Evolutionary conservation across 2,329 filamentous ascomycete species (phyloP).

Genomic region (Aureobasidium melanogenum): DNA sequence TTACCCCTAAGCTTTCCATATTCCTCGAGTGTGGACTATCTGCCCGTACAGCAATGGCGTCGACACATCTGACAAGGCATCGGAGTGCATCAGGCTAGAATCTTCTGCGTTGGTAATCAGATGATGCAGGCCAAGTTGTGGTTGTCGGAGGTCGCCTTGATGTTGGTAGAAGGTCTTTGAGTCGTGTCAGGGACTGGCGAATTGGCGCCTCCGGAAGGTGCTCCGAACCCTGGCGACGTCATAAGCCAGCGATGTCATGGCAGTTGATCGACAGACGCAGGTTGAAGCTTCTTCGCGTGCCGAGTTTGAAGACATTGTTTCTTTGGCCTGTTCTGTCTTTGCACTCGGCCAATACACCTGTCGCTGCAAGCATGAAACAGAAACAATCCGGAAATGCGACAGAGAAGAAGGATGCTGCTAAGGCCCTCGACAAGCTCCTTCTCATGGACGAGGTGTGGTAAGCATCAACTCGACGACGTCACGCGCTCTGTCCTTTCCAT

Average conservation of each 20-base stretch:
- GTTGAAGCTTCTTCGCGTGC: not conserved
- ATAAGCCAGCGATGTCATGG: not conserved
- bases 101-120: not conserved
- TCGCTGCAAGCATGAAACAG: not conserved
- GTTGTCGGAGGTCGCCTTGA: not conserved
- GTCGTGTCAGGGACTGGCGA: not conserved
- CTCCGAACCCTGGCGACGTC: not conserved
- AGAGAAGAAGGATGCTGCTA: not conserved
- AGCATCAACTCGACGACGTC: not conserved
- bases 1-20: not conserved
- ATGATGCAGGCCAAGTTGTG: not conserved
- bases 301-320: not conserved
- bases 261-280: not conserved
- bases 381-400: not conserved
- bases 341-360: not conserved
- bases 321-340: not conserved
- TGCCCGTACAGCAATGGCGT: not conserved
- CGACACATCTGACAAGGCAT: not conserved
- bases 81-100: not conserved
- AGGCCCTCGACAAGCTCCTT: not conserved
- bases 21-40: not conserved
- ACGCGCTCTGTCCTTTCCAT: not conserved
- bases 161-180: not conserved
- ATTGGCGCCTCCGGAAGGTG: not conserved
- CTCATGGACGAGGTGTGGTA: slow-evolving; percentile 5